Base-by-base conservation (phyloP, 305 asterid species). In the Ilex paraguariensis region DNA sequence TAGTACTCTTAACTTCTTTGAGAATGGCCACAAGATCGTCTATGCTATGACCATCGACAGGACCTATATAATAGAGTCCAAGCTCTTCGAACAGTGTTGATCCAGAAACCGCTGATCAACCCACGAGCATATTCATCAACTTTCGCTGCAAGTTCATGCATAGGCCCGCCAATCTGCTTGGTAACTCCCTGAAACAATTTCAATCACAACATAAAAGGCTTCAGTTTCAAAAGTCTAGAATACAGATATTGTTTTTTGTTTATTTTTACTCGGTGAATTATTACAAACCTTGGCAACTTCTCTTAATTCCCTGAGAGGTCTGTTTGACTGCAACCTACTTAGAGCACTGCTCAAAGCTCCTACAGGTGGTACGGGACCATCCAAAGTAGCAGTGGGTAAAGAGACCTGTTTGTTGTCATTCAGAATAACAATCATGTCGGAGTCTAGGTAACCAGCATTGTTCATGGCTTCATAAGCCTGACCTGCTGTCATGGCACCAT, bases 41-140 rank as follows among this genome's bases (percentile, higher is more conserved):
- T 55, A 92, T 75, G 66, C 72, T 90, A 74, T 92, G 98, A 36
- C 98, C 98, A 66, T 92, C 98, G 8, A 92, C 98, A 9, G 98
- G 98, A 58, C 98, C 98, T 17, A 92, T 92, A 62, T 92, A 92
- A 62, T 92, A 92, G 59, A 92, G 87, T 53, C 97, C 98, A 42
- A 92, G 95, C 82, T 90, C 98, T 66, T 92, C 98, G 67, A 92
- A 90, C 59, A 92, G 77, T 8, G 97, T 77, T 3, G 98, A 87
- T 42, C 98, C 96, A 10, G 96, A 81, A n/a, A 56, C 96, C 97
- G 68, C 98, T 86, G 64, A 92, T 92, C 84, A 92, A 42, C 44
- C 98, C 98, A 54, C 98, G 96, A 70, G 98, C 97, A 73, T 92
- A 92, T 67, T 90, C 98, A 63, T 92, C 98, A n/a, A 92, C 96